Base-by-base conservation (phyloP, 2,329 filamentous ascomycete species). In the Colletotrichum spaethianum region DNA sequence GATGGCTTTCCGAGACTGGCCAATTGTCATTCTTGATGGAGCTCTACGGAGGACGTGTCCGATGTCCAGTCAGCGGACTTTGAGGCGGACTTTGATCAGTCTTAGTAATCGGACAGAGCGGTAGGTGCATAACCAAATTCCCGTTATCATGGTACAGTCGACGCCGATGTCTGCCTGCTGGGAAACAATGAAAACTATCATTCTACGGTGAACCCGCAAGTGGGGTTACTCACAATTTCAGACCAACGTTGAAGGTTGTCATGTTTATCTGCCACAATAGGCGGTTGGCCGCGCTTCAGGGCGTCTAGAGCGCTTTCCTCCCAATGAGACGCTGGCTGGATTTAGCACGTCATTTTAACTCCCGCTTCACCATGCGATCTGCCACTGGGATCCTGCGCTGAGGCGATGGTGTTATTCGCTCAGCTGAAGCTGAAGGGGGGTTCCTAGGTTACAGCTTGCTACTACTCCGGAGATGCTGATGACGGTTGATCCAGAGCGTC, bases 341-440 rank as follows among this genome's bases (percentile, higher is more conserved):
- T 33, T 28, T 20, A 70, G 67, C 67, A 70, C 55, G 62, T 55
- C 63, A 61, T 70, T 67, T 67, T 60, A 55, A 52, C 44, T 53
- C 46, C 53, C 44, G 67, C 44, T 38, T 66, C 33, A 50, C 12
- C 53, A 53, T 42, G 48, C 26, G 38, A 48, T 33, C 33, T 33
- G 20, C 52, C 42, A n/a, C 53, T 11, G 18, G 53, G 62, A 20
- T 23, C n/a, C 33, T 63, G 46, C 23, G 23, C 38, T 33, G 16
- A 36, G 3, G 20, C 11, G 18, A 38, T 40, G 38, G 23, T 38
- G 6, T 36, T 36, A 50, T 20, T 44, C 18, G 31, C 5, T n/a
- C 9, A 5, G 5, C 46, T 2, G 6, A 48, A 38, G 44, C 20
- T 52, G 20, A 16, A n/a, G 31, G 31, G 9, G 4, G 33, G 28